phyloP scores from a whole-genome alignment of 2,329 filamentous ascomycete species.

The Phyllosticta ampelicida region DNA sequence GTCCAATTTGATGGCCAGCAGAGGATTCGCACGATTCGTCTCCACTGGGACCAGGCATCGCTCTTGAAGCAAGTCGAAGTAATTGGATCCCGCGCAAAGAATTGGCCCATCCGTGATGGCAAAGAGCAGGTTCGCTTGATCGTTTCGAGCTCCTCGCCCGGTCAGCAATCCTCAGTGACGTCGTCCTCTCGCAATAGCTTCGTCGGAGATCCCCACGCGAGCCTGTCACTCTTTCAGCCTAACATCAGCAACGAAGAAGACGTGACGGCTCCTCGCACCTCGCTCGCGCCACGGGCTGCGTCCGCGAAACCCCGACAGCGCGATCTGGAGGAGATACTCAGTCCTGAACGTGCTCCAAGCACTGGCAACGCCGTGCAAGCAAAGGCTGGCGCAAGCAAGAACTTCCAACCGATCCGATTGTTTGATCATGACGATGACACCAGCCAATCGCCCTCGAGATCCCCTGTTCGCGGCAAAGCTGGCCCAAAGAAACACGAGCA shows the following conservation, averaged over 20 bases:
- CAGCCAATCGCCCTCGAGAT: constrained; percentile 19
- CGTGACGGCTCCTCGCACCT: constrained; percentile 19
- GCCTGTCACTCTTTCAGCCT: constrained; percentile 63
- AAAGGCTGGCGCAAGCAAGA: constrained; percentile 41
- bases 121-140: constrained; percentile 75
- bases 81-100: constrained; percentile 79
- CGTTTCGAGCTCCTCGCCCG: constrained; percentile 35
- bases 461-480: constrained; percentile 44
- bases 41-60: constrained; percentile 91
- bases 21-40: constrained; percentile 77
- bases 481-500: constrained; percentile 75
- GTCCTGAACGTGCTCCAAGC: constrained; percentile 33
- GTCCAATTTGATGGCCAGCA: constrained; percentile 67
- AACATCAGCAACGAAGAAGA: constrained; percentile 48
- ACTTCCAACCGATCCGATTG: constrained; percentile 43
- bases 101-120: constrained; percentile 89
- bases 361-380: constrained; percentile 21
- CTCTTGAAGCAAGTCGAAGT: constrained; percentile 88
- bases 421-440: constrained; percentile 45
- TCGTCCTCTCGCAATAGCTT: constrained; percentile 24
- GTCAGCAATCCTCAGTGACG: constrained; percentile 35
- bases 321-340: constrained; percentile 60
- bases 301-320: constrained; percentile 61
- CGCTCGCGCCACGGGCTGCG: constrained; percentile 27
- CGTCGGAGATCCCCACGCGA: constrained; percentile 45